These are phyloP conservation scores for Colletotrichum graminicola DNA, from an alignment of 2,329 filamentous ascomycete species.

Conservation along the genomic window DNA sequence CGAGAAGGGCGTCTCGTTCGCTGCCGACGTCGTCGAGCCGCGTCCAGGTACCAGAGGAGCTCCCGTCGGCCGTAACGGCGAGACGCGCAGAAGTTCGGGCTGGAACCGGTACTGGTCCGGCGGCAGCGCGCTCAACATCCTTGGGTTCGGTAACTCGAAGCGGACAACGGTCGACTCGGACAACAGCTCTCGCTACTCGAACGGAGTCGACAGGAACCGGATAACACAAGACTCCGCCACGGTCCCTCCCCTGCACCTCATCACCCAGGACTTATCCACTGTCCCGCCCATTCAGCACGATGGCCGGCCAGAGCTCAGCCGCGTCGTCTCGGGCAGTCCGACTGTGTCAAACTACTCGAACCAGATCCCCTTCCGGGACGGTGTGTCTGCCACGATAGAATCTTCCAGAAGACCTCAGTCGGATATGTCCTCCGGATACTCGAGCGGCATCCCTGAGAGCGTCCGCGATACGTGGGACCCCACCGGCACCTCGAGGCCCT, in stretches of 20 bases:
- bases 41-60: slow-evolving; percentile 51
- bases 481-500: slow-evolving; percentile 57
- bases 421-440: slow-evolving; percentile 67
- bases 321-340: slow-evolving; percentile 77
- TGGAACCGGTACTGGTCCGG: slow-evolving; percentile 86
- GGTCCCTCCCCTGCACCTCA: slow-evolving; percentile 73
- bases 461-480: slow-evolving; percentile 69
- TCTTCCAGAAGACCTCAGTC: slow-evolving; percentile 59
- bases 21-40: slow-evolving; percentile 50
- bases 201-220: slow-evolving; percentile 52
- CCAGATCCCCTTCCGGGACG: slow-evolving; percentile 65
- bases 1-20: slow-evolving; percentile 57
- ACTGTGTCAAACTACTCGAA: slow-evolving; percentile 72
- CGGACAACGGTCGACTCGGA: slow-evolving; percentile 67
- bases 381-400: slow-evolving; percentile 72
- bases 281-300: slow-evolving; percentile 77
- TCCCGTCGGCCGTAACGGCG: slow-evolving; percentile 52
- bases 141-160: slow-evolving; percentile 67
- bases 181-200: slow-evolving; percentile 68
- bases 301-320: slow-evolving; percentile 71
- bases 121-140: slow-evolving; percentile 75
- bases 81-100: slow-evolving; percentile 73
- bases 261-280: slow-evolving; percentile 74
- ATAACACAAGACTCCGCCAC: slow-evolving; percentile 76
- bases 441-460: slow-evolving; percentile 75